Percentiles rank a stretch among this genome's conserved stretches.
Conservation (phyloP, 2,329 filamentous ascomycete genomes). For the Dactylellina leptospora region DNA sequence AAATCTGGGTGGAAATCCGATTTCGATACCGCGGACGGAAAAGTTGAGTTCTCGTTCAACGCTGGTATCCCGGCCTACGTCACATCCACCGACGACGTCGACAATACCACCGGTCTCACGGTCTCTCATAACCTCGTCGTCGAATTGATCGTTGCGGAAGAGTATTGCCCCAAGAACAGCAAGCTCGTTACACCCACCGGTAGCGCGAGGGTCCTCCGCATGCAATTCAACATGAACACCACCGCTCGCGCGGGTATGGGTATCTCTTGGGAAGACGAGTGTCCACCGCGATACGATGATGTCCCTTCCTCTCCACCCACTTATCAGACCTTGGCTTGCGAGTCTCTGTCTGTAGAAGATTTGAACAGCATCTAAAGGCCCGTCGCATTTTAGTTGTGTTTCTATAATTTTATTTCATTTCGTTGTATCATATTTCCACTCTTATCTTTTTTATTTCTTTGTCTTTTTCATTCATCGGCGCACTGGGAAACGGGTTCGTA, state of each 20-base stretch:
- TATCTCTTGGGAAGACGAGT: conserved; percentile 96
- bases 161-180: conserved; percentile 75
- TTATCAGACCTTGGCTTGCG: conserved; percentile 63
- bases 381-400: background rate
- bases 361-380: conserved; percentile 30
- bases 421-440: conserved; percentile 35
- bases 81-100: conserved; percentile 79
- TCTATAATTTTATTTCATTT: conserved; percentile 22
- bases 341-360: conserved; percentile 33
- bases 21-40: conserved; percentile 72
- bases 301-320: conserved; percentile 85
- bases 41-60: conserved; percentile 82
- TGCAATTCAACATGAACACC: conserved; percentile 84
- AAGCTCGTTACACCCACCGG: conserved; percentile 84
- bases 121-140: conserved; percentile 86
- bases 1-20: conserved; percentile 91
- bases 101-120: conserved; percentile 76
- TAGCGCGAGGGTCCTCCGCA: conserved; percentile 86
- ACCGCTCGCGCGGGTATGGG: conserved; percentile 86
- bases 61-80: conserved; percentile 69
- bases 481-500: conserved; percentile 19
- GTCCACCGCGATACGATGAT: conserved; percentile 91
- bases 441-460: conserved; percentile 1
- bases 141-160: conserved; percentile 92
- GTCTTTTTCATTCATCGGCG: conserved; percentile 23